phyloP scores from a whole-genome alignment of 2,329 filamentous ascomycete species.

The Colletotrichum euphorbiae region DNA sequence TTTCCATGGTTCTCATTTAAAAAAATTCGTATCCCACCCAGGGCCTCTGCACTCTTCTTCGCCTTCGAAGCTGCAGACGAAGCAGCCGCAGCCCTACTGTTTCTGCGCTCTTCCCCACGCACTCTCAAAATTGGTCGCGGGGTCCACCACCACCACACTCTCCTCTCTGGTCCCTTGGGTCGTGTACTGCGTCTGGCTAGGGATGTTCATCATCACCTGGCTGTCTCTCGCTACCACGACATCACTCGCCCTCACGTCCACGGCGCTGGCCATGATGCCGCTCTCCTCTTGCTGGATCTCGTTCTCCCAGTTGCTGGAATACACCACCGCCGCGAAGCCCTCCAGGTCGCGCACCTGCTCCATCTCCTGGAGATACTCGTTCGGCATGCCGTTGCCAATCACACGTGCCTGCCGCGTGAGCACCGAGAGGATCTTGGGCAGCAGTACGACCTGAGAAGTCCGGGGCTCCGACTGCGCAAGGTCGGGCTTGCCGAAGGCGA shows the following conservation, averaged over 20 bases:
- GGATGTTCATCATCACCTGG: conserved; percentile 39
- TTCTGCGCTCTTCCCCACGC: conserved; percentile 75
- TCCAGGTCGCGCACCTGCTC: conserved; percentile 81
- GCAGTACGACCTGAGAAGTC: conserved; percentile 70
- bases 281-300: conserved; percentile 65
- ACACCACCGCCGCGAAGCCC: conserved; percentile 87
- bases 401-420: conserved; percentile 90
- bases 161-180: conserved; percentile 54
- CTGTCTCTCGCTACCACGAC: conserved; percentile 37
- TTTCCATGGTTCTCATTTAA: conserved; percentile 30
- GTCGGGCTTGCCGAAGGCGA: conserved; percentile 76
- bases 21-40: not conserved
- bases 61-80: not conserved
- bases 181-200: conserved; percentile 41
- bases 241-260: conserved; percentile 47
- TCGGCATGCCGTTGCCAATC: conserved; percentile 83
- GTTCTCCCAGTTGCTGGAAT: conserved; percentile 84
- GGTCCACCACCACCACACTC: conserved; percentile 66
- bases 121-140: conserved; percentile 68
- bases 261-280: conserved; percentile 52
- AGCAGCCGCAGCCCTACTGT: conserved; percentile 12
- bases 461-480: conserved; percentile 36
- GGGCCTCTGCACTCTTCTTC: too few species aligned
- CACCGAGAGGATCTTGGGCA: conserved; percentile 90
- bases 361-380: conserved; percentile 79